These are phyloP conservation scores for Styphnolobium japonicum DNA, from an alignment of 306 rosid genomes.

Conservation along the genomic window DNA sequence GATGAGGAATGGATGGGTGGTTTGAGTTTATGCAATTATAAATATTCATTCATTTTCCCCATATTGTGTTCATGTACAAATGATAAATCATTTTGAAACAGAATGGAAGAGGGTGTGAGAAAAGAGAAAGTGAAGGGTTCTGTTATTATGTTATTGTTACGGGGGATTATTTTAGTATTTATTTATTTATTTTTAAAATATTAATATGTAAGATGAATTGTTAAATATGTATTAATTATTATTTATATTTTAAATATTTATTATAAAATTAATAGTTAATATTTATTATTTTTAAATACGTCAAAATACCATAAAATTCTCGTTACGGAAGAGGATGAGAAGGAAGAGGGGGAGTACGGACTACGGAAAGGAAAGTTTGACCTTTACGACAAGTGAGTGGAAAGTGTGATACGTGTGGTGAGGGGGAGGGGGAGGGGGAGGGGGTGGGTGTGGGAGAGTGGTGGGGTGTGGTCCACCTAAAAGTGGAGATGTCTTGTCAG, in stretches of 20 bases:
- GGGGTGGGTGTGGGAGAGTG: neutral
- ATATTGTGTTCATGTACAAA: no score
- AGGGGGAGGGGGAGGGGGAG: neutral
- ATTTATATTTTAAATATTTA: no score
- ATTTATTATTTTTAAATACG: no score
- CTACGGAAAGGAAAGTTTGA: neutral
- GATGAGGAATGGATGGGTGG: neutral
- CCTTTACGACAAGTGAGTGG: slow-evolving; percentile 19
- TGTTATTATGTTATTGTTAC: neutral
- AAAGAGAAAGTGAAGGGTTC: neutral
- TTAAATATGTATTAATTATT: no score
- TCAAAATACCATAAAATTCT: no score
- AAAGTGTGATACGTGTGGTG: slow-evolving; percentile 25
- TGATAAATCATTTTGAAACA: neutral
- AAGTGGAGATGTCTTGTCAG: neutral
- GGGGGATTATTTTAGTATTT: no score
- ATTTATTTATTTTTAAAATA: no score
- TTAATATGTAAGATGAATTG: no score
- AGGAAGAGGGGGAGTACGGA: slow-evolving; percentile 6
- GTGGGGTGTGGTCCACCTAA: slow-evolving; percentile 15
- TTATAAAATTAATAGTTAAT: no score
- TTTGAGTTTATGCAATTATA: no score
- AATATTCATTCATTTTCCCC: no score
- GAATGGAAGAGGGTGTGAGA: neutral
- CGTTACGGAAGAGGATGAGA: no score